Base-by-base conservation (phyloP, 2,329 filamentous ascomycete genomes). In the Tolypocladium sp. region DNA sequence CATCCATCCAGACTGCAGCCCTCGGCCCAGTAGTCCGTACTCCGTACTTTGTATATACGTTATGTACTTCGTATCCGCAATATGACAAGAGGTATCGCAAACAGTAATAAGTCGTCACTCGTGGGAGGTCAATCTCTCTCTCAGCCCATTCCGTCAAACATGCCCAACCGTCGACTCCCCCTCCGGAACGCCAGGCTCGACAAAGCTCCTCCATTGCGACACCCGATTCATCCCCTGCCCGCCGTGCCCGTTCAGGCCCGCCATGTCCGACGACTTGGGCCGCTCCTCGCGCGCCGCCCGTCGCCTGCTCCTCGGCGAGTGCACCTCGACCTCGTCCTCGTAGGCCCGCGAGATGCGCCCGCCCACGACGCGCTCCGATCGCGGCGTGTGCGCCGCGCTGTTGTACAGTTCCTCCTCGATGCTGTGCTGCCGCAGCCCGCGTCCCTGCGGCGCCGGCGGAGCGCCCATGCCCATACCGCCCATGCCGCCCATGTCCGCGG, bases 121-220 rank as follows among this genome's bases (percentile, higher is more conserved):
- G 30, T 27, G 30, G 22, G 54, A 55, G 54, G 54, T 22, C 27
- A 51, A 27, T 13, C 13, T 13, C 7, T 10, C 2, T 22, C 20
- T 44, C 33, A 35, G 33, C 33, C 4, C 33, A 35, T 35, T 35
- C 22, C 4, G 2, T 30, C 46, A 51, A 10, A 15, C 27, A 7
- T 40, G 55, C 1, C 49, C 58, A 12, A 46, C 46, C 40, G 51
- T 55, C 46, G 57, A 55, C 57, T 73, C 71, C 33, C 65, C 69
- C 46, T 75, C 73, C 49, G 76, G 74, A 44, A 69, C 62, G 4
- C 77, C 79, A 8, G 74, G 74, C 61, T 75, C 73, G 20, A 82
- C 76, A 67, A 78, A 79, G 46, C 70, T 74, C 60, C 72, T 73
- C 80, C 80, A 82, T 59, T 80, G 77, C 51, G 69, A 70, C 22